Base-by-base conservation (phyloP, 441 rosid species). In the Jatropha multifida region DNA sequence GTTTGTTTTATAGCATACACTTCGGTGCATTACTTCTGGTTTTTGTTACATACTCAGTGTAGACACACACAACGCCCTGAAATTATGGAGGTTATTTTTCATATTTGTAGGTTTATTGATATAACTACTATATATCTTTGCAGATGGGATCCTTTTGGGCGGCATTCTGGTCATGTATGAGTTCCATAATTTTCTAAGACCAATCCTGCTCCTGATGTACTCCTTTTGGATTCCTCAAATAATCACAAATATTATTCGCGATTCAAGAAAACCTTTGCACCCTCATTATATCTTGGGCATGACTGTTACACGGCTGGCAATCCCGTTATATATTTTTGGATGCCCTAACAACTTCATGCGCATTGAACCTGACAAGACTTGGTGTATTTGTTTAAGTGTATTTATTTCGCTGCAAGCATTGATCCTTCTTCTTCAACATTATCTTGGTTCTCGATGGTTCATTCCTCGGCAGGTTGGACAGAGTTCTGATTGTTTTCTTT, bases 61-160 rank as follows among this genome's bases (percentile, higher is more conserved):
- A 5, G 6, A 63, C 17, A 59, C 64, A 44, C 7, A 20, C 68
- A 27, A 41, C 59, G 20, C 32, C 42, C 10, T 32, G 11, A 56
- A 37, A 58, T 46, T 7, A 42, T 44, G 40, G 4, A 65, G 27
- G 48, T 76, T 17, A 0, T 59, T 17, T 58, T 44, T 71, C n/a
- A n/a, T 32, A 37, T 72, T 49, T 56, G 40, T 46, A 12, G 48
- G 42, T 46, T 60, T 52, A 68, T 37, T 44, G 66, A 77, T 56
- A 76, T 60, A 14, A 56, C 44, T 71, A 12, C 42, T 77, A 60
- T 27, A 69, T 68, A 52, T 76, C 17, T 85, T 46, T 68, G 86
- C 92, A 96, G 99, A 96, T 89, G 99, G 99, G 68, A 87, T 93
- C 84, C 99, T 96, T 78, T 85, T 96, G 84, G 98, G 98, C 78